phyloP scores from a whole-genome alignment of 306 rosid species.

The Cucurbita argyrosperma region DNA sequence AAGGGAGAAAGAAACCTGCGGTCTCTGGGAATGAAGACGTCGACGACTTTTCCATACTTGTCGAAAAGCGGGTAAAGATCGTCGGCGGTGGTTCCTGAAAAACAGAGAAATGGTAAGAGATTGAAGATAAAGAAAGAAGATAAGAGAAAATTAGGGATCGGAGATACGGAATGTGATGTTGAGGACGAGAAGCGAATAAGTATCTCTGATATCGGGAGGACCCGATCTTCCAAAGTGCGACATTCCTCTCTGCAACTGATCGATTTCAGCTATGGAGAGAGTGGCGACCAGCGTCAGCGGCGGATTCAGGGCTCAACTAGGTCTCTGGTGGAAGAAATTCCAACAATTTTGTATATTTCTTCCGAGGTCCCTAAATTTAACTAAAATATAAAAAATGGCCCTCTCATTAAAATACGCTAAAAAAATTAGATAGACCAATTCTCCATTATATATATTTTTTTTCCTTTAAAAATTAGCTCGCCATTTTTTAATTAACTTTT shows the following conservation, averaged over 20 bases:
- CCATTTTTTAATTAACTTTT: too few relatives aligned
- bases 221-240: constrained; percentile 77
- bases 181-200: constrained; percentile 70
- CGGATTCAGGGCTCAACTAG: constrained; percentile 15
- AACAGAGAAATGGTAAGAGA: background rate
- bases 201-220: constrained; percentile 72
- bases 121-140: background rate
- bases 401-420: background rate
- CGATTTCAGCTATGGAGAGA: background rate
- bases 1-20: constrained; percentile 25
- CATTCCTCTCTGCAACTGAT: constrained; percentile 15
- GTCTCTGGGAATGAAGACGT: constrained; percentile 62
- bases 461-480: too few relatives aligned
- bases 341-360: background rate
- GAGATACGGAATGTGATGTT: constrained; percentile 55
- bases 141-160: background rate
- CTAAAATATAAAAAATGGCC: background rate
- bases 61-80: constrained; percentile 64
- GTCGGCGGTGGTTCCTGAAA: constrained; percentile 53
- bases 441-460: too few relatives aligned
- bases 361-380: background rate
- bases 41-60: constrained; percentile 69
- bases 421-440: too few relatives aligned
- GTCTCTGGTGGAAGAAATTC: constrained; percentile 16
- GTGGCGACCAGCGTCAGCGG: background rate